Evolutionary conservation across 192 early-diverging fungal genomes (phyloP).

Genomic region (Paraglomus occultum): DNA sequence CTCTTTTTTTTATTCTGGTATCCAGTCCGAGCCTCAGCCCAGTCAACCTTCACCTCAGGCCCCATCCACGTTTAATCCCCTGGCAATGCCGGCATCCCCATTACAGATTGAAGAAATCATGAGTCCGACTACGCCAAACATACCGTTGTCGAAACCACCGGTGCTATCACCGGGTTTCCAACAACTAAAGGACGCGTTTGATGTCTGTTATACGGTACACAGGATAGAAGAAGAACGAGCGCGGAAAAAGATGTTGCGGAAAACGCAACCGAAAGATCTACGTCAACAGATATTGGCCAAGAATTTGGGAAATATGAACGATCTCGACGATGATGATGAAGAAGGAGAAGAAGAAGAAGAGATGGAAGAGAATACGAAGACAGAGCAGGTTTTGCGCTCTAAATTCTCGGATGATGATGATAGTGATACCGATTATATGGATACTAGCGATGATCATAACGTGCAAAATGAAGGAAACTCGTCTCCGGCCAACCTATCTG

Average conservation of each 20-base stretch:
- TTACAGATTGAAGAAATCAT: not conserved
- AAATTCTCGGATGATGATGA: no score
- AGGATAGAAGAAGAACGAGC: conserved; percentile 65
- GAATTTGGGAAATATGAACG: conserved; percentile 8
- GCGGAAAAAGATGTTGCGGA: conserved; percentile 30
- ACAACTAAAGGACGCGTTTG: conserved; percentile 69
- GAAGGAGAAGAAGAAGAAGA: not conserved
- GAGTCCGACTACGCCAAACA: not conserved
- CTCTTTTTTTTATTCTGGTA: no score
- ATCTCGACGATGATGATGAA: conserved; percentile 29
- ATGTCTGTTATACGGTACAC: conserved; percentile 75
- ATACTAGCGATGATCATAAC: not conserved
- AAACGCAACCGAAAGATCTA: not conserved
- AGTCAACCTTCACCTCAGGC: not conserved
- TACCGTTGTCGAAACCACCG: not conserved
- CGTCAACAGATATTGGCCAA: conserved; percentile 18
- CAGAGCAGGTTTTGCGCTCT: not conserved
- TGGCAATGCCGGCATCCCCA: not conserved
- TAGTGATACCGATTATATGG: no score
- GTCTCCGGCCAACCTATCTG: not conserved
- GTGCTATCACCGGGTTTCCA: conserved; percentile 51
- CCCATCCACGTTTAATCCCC: not conserved
- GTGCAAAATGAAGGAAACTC: conserved; percentile 3
- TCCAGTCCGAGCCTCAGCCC: not conserved
- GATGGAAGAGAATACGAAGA: no score